Conservation (phyloP, 345 rosid species). For the Camelina hispida region DNA sequence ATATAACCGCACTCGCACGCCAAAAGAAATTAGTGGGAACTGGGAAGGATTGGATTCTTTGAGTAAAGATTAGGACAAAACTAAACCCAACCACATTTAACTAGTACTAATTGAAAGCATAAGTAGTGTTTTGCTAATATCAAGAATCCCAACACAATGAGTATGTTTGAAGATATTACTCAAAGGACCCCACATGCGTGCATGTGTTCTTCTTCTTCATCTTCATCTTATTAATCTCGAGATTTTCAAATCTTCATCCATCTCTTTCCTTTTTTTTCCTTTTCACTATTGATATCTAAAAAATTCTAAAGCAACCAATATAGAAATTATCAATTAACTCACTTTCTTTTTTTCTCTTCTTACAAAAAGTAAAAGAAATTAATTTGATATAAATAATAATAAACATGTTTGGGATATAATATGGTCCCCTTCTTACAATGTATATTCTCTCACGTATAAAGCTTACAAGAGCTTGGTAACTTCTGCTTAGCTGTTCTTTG, state of each 20-base stretch:
- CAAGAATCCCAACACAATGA: constrained; percentile 56
- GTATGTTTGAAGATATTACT: constrained; percentile 57
- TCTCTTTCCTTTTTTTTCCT: constrained; percentile 33
- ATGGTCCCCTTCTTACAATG: constrained; percentile 34
- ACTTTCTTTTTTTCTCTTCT: not conserved
- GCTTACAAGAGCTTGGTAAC: constrained; percentile 34
- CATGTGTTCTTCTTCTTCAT: constrained; percentile 38
- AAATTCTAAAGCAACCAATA: constrained; percentile 38
- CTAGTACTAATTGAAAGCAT: not conserved
- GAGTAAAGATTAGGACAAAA: constrained; percentile 40
- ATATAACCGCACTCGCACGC: constrained; percentile 27
- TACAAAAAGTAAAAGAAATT: not conserved
- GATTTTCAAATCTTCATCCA: constrained; percentile 42
- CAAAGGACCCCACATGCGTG: constrained; percentile 62
- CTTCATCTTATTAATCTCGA: constrained; percentile 42
- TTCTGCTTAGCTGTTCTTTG: constrained; percentile 46
- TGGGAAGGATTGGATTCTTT: constrained; percentile 46
- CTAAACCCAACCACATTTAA: not conserved
- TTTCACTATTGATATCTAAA: constrained; percentile 31
- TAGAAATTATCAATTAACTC: constrained; percentile 18
- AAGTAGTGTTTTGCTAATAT: constrained; percentile 34
- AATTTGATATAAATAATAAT: not conserved
- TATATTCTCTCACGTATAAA: constrained; percentile 42
- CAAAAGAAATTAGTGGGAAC: constrained; percentile 35
- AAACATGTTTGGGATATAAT: not conserved